Conservation (phyloP, 2,329 filamentous ascomycete species). For the Ceratocystis cacaofunesta region DNA sequence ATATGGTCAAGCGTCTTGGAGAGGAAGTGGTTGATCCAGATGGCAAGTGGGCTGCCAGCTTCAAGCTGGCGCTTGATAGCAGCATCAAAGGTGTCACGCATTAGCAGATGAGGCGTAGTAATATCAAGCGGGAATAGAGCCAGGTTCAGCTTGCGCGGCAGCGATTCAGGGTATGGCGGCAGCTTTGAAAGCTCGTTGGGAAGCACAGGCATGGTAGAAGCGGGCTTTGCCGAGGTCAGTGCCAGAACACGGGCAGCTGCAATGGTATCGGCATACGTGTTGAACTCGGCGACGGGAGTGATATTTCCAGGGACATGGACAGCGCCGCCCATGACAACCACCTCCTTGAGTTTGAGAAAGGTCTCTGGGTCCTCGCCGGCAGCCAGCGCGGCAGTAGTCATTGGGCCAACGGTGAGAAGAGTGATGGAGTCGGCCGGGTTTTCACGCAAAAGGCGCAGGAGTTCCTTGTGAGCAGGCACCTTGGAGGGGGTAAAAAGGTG, state of each 20-base stretch:
- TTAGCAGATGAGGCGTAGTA: constrained; percentile 55
- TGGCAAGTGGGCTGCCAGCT: constrained; percentile 54
- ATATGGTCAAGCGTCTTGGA: constrained; percentile 56
- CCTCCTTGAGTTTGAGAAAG: constrained; percentile 76
- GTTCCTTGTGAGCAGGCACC: constrained; percentile 63
- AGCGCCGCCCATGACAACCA: constrained; percentile 90
- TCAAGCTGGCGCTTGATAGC: constrained; percentile 40
- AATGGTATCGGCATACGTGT: constrained; percentile 76
- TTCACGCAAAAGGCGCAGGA: constrained; percentile 69
- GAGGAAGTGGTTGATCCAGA: constrained; percentile 60
- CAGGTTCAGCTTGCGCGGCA: constrained; percentile 50
- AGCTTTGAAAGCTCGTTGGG: constrained; percentile 37
- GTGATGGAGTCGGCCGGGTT: constrained; percentile 73
- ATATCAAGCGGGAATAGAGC: constrained; percentile 65
- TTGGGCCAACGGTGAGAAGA: constrained; percentile 76
- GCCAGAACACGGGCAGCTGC: constrained; percentile 65
- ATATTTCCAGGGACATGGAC: constrained; percentile 70
- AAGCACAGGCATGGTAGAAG: constrained; percentile 64
- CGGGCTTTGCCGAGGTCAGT: constrained; percentile 57
- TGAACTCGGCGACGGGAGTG: constrained; percentile 82
- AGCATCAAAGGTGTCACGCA: constrained; percentile 41
- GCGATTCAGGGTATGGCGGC: constrained; percentile 45
- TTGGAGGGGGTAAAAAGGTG: constrained; percentile 62
- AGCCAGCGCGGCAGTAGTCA: constrained; percentile 87
- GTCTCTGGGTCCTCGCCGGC: constrained; percentile 78